Evolutionary conservation across 306 rosid species (phyloP).

Genomic region (Quercus suber): DNA sequence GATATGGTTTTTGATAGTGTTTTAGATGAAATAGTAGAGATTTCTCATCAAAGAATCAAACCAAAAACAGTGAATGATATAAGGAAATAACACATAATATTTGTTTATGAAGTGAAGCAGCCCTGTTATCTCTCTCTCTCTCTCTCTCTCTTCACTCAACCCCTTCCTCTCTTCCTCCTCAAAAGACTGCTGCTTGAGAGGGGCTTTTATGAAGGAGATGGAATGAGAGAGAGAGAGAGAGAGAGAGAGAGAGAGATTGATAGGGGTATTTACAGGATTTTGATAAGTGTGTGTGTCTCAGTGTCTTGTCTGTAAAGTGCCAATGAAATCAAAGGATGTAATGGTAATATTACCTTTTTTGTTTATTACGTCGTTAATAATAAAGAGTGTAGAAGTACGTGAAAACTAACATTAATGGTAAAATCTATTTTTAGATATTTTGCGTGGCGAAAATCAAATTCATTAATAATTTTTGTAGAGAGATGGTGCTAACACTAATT

Average conservation of each 20-base stretch:
- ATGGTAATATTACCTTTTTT: too few species aligned
- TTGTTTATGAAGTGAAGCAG: conserved; percentile 11
- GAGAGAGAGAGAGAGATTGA: conserved; percentile 20
- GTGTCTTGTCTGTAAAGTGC: neutral
- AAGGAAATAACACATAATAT: conserved; percentile 29
- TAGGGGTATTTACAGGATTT: conserved; percentile 34
- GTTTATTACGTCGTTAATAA: neutral
- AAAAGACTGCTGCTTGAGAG: conserved; percentile 45
- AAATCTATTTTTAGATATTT: neutral
- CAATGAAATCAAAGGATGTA: neutral
- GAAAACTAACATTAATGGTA: neutral
- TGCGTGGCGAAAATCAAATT: neutral
- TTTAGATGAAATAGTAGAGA: conserved; percentile 10
- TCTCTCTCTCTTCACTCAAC: neutral
- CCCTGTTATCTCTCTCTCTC: conserved; percentile 9
- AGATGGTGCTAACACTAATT: too few species aligned
- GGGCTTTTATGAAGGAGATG: conserved; percentile 65
- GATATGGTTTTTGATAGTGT: conserved; percentile 11
- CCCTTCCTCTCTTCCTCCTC: conserved; percentile 23
- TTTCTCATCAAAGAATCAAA: neutral
- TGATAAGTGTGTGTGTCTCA: neutral
- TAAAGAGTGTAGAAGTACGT: neutral
- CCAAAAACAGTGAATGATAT: conserved; percentile 22
- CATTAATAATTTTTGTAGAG: neutral
- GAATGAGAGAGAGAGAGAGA: conserved; percentile 50